Conservation (phyloP, 345 rosid species). For the Murraya koenigii region DNA sequence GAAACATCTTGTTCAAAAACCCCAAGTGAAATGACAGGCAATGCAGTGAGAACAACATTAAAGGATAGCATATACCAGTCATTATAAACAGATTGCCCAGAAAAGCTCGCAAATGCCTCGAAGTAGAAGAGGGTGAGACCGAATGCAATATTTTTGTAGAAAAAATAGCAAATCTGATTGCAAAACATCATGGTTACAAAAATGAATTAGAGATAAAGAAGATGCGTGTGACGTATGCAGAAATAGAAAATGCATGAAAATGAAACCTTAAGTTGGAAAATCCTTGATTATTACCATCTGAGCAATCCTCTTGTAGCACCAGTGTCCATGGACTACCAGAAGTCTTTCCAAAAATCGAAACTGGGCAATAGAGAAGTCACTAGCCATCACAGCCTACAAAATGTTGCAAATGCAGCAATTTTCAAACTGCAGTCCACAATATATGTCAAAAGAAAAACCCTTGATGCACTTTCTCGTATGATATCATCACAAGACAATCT, state of each 20-base stretch:
- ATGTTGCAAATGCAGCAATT: not conserved
- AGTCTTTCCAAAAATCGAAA: constrained; percentile 94
- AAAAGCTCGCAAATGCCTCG: constrained; percentile 87
- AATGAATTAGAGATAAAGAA: not conserved
- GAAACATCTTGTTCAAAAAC: constrained; percentile 97
- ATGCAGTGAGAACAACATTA: constrained; percentile 87
- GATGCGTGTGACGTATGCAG: not conserved
- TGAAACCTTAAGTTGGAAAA: not conserved
- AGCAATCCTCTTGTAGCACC: constrained; percentile 98
- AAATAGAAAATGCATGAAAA: constrained; percentile 14
- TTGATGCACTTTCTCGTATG: not conserved
- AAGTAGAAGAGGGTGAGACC: constrained; percentile 97
- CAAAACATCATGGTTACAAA: constrained; percentile 12
- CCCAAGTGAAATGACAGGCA: constrained; percentile 93
- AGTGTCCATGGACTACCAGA: constrained; percentile 96
- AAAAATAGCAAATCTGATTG: constrained; percentile 90
- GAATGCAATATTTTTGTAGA: constrained; percentile 96
- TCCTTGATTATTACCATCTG: constrained; percentile 67
- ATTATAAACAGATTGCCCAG: constrained; percentile 88
- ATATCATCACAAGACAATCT: not conserved
- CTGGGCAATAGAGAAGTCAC: constrained; percentile 94
- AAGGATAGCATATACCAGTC: constrained; percentile 89
- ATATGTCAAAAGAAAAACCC: not conserved
- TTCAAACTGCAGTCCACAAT: not conserved
- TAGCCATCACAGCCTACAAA: constrained; percentile 97